Conservation (phyloP, 2,329 filamentous ascomycete species). For the Cadophora malorum region DNA sequence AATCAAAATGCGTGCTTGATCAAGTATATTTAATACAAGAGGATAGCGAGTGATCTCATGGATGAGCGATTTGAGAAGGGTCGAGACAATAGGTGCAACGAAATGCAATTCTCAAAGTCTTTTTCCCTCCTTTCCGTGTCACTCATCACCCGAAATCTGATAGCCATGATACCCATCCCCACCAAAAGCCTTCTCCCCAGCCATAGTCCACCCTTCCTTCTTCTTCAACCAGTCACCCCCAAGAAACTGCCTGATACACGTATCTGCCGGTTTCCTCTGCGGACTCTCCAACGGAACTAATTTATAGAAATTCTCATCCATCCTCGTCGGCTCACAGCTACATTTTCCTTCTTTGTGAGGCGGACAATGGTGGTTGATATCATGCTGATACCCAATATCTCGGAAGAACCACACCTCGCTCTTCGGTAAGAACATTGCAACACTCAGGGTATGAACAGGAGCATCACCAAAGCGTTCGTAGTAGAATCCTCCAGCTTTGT, state of each 20-base stretch:
- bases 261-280: slow-evolving; percentile 54
- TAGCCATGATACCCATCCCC: slow-evolving; percentile 55
- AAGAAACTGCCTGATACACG: slow-evolving; percentile 54
- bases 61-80: too few species aligned
- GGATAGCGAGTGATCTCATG: too few species aligned
- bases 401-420: slow-evolving; percentile 97
- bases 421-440: slow-evolving; percentile 83
- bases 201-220: slow-evolving; percentile 50
- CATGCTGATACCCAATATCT: slow-evolving; percentile 96
- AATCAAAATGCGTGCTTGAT: too few species aligned
- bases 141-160: slow-evolving; percentile 32
- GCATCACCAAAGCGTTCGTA: slow-evolving; percentile 98
- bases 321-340: slow-evolving; percentile 51
- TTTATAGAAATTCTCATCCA: slow-evolving; percentile 55
- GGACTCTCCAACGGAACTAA: slow-evolving; percentile 55
- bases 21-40: too few species aligned
- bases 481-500: slow-evolving; percentile 93
- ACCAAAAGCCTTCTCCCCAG: slow-evolving; percentile 49
- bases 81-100: too few species aligned
- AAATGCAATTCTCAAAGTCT: too few species aligned
- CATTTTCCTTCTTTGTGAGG: slow-evolving; percentile 45
- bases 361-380: slow-evolving; percentile 51
- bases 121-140: not conserved
- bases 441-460: slow-evolving; percentile 93
- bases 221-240: slow-evolving; percentile 52